These are phyloP conservation scores for Jaltomata sinuosa DNA, from an alignment of 257 asterid species.

Conservation along the genomic window DNA sequence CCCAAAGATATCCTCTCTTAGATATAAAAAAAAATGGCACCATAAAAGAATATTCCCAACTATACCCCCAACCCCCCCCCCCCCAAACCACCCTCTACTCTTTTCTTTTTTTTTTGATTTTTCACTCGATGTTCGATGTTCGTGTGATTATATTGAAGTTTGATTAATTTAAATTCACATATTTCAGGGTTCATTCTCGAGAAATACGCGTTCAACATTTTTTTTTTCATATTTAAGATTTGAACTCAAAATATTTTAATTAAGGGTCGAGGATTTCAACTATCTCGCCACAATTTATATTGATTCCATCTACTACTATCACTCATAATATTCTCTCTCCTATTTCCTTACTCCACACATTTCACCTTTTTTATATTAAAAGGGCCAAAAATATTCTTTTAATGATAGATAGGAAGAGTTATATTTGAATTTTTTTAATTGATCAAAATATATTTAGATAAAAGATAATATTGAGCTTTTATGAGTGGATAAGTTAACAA, in stretches of 20 bases:
- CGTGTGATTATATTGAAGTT: not conserved
- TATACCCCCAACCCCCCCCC: not conserved
- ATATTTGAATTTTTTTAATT: not conserved
- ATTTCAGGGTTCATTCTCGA: not conserved
- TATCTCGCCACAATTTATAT: not conserved
- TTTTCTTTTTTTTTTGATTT: not conserved
- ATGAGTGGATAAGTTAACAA: not conserved
- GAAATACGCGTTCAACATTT: not conserved
- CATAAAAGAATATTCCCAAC: constrained; percentile 58
- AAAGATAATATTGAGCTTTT: not conserved
- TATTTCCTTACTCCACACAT: not conserved
- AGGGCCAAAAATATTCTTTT: not conserved
- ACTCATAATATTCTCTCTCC: constrained; percentile 19
- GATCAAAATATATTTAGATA: not conserved
- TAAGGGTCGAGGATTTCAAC: not conserved
- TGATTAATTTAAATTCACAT: not conserved
- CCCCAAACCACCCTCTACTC: constrained; percentile 6
- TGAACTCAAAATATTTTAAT: not conserved
- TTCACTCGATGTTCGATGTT: not conserved
- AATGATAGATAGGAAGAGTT: not conserved
- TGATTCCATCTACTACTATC: not conserved
- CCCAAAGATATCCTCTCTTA: constrained; percentile 47
- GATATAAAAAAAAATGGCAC: not conserved
- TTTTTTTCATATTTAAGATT: not conserved
- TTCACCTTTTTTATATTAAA: not conserved